Percentiles rank a stretch among this genome's conserved stretches.
phyloP scores from a whole-genome alignment of 495 filamentous ascomycete species.

The Haplographium delicatum region DNA sequence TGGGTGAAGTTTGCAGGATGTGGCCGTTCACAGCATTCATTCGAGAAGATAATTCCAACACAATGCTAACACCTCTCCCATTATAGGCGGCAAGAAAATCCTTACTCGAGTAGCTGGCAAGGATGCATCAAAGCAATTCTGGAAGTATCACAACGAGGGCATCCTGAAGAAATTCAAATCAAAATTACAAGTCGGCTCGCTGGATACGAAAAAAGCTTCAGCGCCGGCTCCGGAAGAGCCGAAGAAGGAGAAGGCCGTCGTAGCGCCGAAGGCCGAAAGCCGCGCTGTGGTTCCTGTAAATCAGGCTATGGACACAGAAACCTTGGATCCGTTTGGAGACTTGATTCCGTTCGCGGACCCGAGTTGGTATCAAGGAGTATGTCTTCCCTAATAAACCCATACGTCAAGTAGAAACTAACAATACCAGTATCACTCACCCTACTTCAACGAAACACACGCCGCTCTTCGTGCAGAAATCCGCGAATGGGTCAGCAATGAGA shows the following conservation, averaged over 20 bases:
- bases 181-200: conserved; percentile 80
- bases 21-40: too few species aligned
- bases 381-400: too few species aligned
- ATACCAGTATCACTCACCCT: conserved; percentile 83
- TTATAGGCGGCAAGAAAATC: conserved; percentile 91
- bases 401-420: too few species aligned
- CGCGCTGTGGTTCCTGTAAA: conserved; percentile 44
- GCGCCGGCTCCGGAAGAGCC: conserved; percentile 47
- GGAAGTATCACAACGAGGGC: conserved; percentile 96
- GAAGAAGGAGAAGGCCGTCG: conserved; percentile 31
- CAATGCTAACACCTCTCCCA: too few species aligned
- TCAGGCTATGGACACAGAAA: conserved; percentile 54
- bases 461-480: conserved; percentile 86
- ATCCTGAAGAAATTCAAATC: conserved; percentile 94
- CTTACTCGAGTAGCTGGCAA: conserved; percentile 90
- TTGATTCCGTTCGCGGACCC: conserved; percentile 91
- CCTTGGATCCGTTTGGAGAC: conserved; percentile 78
- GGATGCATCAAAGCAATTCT: conserved; percentile 97
- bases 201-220: conserved; percentile 75
- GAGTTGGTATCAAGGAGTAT: conserved; percentile 91
- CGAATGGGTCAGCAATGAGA: conserved; percentile 82
- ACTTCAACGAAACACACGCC: conserved; percentile 89
- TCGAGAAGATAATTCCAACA: too few species aligned
- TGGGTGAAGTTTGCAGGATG: too few species aligned
- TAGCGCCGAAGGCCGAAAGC: conserved; percentile 47